Conservation (phyloP, 129 eudicot genomes). For the Flaveria brownii region DNA sequence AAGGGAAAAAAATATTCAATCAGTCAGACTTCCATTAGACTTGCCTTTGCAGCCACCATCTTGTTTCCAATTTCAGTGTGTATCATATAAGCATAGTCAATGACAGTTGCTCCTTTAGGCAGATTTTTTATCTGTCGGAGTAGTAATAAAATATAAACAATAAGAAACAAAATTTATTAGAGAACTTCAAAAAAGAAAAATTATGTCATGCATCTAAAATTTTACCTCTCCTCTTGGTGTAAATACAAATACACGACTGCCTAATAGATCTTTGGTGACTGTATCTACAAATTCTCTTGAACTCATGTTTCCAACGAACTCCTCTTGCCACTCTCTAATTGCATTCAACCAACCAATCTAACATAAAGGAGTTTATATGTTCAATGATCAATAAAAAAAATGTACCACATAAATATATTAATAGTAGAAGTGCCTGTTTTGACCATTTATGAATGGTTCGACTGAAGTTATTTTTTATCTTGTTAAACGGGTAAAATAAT, state of each 20-base stretch:
- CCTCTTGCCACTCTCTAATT: conserved; percentile 98
- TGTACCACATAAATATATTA: not conserved
- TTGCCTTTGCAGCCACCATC: conserved; percentile 95
- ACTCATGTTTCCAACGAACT: conserved; percentile 96
- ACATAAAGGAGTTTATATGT: not conserved
- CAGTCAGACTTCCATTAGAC: conserved; percentile 7
- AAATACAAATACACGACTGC: conserved; percentile 91
- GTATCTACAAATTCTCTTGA: conserved; percentile 94
- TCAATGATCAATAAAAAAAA: not conserved
- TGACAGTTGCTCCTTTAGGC: conserved; percentile 86
- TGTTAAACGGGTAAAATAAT: no score
- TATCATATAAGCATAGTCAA: conserved; percentile 93
- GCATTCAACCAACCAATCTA: conserved; percentile 98
- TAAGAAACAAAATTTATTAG: not conserved
- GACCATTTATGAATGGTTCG: not conserved
- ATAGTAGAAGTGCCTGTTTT: not conserved
- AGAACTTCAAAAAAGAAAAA: not conserved
- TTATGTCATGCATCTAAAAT: not conserved
- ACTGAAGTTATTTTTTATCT: not conserved
- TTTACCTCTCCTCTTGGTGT: conserved; percentile 95
- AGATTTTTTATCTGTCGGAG: conserved; percentile 73
- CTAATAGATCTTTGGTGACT: conserved; percentile 81
- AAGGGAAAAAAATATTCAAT: conserved; percentile 6
- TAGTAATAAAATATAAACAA: not conserved
- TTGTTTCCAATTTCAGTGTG: conserved; percentile 94